Evolutionary conservation across 2,329 filamentous ascomycete genomes (phyloP), one percentile per base, ranked within the genome.

Genomic region (Phaeosphaeriaceae sp.): DNA sequence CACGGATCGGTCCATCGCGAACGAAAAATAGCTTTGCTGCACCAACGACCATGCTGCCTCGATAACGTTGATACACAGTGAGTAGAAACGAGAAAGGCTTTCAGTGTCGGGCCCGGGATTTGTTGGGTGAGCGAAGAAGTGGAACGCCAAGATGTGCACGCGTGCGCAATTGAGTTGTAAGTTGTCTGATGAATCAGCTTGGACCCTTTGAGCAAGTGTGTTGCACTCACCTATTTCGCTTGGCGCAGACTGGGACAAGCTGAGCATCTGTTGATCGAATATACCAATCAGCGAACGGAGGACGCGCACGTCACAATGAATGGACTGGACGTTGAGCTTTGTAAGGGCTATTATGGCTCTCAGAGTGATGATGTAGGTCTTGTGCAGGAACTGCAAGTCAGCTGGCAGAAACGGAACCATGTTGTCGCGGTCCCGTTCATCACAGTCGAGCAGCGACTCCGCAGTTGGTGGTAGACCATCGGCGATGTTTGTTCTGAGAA

Each of bases 391-490:
- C 17, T 71, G 71, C n/a, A 77, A 54, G 53, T 75, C 68, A 23
- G 53, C 47, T 19, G 74, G 73, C 4, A 77, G 58, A 47, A 66
- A 68, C n/a, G 67, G 66, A n/a, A 71, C 64, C 63, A 74, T 69
- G 26, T 77, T 73, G 24, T 77, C 72, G 17, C 70, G 68, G 26
- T 75, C 70, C 21, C 66, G 63, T 51, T 76, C 71, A 48, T 76
- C 69, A 9, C 69, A 70, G 49, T 75, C 72, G 30, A 75, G 74
- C 46, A 74, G 72, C 3, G 73, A 69, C 53, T 77, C 74, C 13
- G 72, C 71, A 52, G 74, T 71, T 11, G 74, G 74, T 10, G 75
- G 75, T 21, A 77, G 74, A 30, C 74, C 74, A 64, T 75, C 73
- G 54, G 67, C 68, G 43, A 69, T 72, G 47, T 71, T 75, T 22